phyloP scores from a whole-genome alignment of 306 rosid genomes.

The Hylodesmum podocarpum region DNA sequence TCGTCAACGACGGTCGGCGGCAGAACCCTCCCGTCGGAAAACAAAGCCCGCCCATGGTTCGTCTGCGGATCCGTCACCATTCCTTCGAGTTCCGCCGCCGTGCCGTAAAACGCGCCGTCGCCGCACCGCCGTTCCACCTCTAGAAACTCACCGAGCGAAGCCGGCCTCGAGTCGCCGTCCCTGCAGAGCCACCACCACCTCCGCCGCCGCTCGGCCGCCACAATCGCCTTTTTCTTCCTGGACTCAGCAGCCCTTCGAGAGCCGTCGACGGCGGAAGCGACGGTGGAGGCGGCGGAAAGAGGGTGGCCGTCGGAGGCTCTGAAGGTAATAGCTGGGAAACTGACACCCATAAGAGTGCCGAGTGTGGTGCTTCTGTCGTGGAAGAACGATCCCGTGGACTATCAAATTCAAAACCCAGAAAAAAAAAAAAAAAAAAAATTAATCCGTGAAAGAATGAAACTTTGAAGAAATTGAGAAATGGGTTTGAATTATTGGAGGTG shows the following conservation, averaged over 20 bases:
- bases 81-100: constrained; percentile 80
- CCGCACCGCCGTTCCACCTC: constrained; percentile 90
- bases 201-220: constrained; percentile 49
- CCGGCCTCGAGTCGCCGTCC: constrained; percentile 62
- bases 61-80: constrained; percentile 56
- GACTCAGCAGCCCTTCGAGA: constrained; percentile 44
- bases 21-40: constrained; percentile 79
- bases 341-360: constrained; percentile 91
- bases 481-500: neutral
- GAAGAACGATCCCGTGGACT: constrained; percentile 96
- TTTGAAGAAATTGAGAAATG: neutral
- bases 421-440: neutral
- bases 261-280: neutral
- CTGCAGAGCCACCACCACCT: constrained; percentile 88
- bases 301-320: constrained; percentile 51
- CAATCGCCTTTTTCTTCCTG: constrained; percentile 31
- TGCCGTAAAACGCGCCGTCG: constrained; percentile 69
- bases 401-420: neutral
- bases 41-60: constrained; percentile 54
- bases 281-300: neutral
- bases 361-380: constrained; percentile 87
- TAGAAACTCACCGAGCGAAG: constrained; percentile 75
- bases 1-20: constrained; percentile 68
- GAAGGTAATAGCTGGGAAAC: constrained; percentile 74
- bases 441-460: neutral